These are phyloP conservation scores for Pichia paraexigua DNA, from an alignment of 805 yeast species.

Conservation along the genomic window DNA sequence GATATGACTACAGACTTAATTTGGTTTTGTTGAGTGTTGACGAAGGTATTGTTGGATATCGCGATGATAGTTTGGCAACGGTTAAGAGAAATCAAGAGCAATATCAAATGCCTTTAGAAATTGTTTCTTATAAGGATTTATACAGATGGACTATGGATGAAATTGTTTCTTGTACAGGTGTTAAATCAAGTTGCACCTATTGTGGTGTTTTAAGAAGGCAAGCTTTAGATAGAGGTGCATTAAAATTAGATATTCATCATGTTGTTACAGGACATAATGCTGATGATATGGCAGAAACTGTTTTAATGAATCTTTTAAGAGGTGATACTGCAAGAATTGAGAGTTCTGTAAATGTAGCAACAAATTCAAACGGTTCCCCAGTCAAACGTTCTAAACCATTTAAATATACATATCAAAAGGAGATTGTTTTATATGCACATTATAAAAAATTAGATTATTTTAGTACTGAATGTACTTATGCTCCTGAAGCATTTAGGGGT, in stretches of 20 bases:
- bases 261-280: constrained; percentile 99
- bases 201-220: constrained; percentile 97
- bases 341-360: constrained; percentile 77
- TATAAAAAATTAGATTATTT: constrained; percentile 92
- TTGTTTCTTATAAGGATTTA: constrained; percentile 72
- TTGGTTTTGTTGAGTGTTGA: constrained; percentile 81
- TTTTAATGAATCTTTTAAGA: constrained; percentile 83
- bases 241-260: constrained; percentile 73
- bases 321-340: constrained; percentile 96
- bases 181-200: constrained; percentile 90
- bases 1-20: constrained; percentile 81
- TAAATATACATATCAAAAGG: constrained; percentile 94
- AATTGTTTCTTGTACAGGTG: constrained; percentile 90
- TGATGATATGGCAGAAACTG: constrained; percentile 98
- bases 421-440: constrained; percentile 94
- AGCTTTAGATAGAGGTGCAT: constrained; percentile 94
- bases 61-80: constrained; percentile 96
- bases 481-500: constrained; percentile 98
- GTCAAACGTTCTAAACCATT: constrained; percentile 92
- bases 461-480: constrained; percentile 95
- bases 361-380: constrained; percentile 78
- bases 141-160: constrained; percentile 99
- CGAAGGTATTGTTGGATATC: constrained; percentile 94
- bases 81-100: constrained; percentile 89
- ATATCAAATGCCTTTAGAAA: constrained; percentile 34